These are phyloP conservation scores for Saccharum hybrid DNA, from an alignment of 202 grass and related monocot species.

Conservation along the genomic window DNA sequence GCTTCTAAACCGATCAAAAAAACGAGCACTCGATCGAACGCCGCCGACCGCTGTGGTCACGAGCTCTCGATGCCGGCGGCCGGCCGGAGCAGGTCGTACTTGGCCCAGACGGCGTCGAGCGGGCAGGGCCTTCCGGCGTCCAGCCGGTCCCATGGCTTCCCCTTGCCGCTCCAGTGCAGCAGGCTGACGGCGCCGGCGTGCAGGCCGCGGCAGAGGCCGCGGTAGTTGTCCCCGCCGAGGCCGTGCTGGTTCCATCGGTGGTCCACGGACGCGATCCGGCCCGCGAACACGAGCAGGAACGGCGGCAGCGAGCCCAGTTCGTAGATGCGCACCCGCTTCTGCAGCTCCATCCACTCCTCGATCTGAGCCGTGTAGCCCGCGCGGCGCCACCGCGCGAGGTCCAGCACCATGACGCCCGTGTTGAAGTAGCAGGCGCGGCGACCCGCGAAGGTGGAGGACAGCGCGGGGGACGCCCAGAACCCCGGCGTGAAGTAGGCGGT, in stretches of 20 bases:
- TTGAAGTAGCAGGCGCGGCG: slow-evolving; percentile 85
- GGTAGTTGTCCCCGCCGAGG: slow-evolving; percentile 86
- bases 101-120: slow-evolving; percentile 83
- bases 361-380: slow-evolving; percentile 67
- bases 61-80: too few relatives aligned
- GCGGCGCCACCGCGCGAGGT: slow-evolving; percentile 63
- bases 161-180: slow-evolving; percentile 96
- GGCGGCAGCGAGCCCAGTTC: slow-evolving; percentile 86
- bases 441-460: slow-evolving; percentile 49
- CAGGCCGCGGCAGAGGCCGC: slow-evolving; percentile 70
- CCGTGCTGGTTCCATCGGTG: slow-evolving; percentile 92
- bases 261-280: slow-evolving; percentile 67
- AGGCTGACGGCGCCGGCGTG: slow-evolving; percentile 83
- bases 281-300: slow-evolving; percentile 76
- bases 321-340: slow-evolving; percentile 78
- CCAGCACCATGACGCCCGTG: slow-evolving; percentile 91
- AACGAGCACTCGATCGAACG: too few relatives aligned
- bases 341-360: slow-evolving; percentile 92
- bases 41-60: too few relatives aligned
- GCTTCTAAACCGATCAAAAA: too few relatives aligned
- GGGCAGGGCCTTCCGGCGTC: slow-evolving; percentile 75
- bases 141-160: slow-evolving; percentile 92
- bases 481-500: slow-evolving; percentile 73
- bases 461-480: slow-evolving; percentile 69
- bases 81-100: too few relatives aligned